phyloP scores from a whole-genome alignment of 306 rosid species.

The Delonix regia region DNA sequence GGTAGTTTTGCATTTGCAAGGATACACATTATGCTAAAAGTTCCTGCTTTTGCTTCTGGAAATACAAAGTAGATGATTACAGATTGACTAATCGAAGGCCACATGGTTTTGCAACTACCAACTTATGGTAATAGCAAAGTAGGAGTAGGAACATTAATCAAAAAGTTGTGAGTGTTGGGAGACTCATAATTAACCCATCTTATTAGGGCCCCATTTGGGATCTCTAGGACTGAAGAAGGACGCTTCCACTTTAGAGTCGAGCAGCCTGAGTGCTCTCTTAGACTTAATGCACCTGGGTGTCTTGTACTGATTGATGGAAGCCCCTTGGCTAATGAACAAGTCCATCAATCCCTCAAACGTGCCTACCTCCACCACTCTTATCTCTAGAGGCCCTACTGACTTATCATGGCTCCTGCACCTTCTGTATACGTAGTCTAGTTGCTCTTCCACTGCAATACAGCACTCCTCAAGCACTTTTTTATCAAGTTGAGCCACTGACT shows the following conservation, averaged over 20 bases:
- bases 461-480: constrained; percentile 66
- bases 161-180: not conserved
- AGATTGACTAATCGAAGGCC: constrained; percentile 17
- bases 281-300: constrained; percentile 88
- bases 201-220: constrained; percentile 68
- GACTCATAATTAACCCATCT: constrained; percentile 23
- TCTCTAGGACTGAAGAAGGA: constrained; percentile 77
- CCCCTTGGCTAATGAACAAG: constrained; percentile 69
- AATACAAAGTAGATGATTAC: constrained; percentile 12
- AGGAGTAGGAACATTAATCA: not conserved
- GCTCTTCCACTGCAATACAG: constrained; percentile 79
- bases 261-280: constrained; percentile 64
- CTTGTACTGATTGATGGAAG: constrained; percentile 89
- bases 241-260: constrained; percentile 59
- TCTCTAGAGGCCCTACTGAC: constrained; percentile 81
- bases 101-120: constrained; percentile 35
- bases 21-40: not conserved
- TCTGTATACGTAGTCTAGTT: constrained; percentile 73
- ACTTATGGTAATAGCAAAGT: constrained; percentile 32
- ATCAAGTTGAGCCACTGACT: constrained; percentile 24
- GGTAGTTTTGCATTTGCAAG: not conserved
- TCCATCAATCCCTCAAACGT: constrained; percentile 86
- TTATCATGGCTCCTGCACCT: constrained; percentile 68
- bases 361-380: constrained; percentile 81
- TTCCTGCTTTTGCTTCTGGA: not conserved